phyloP scores from a whole-genome alignment of 441 rosid genomes.

The Kokia cookei region DNA sequence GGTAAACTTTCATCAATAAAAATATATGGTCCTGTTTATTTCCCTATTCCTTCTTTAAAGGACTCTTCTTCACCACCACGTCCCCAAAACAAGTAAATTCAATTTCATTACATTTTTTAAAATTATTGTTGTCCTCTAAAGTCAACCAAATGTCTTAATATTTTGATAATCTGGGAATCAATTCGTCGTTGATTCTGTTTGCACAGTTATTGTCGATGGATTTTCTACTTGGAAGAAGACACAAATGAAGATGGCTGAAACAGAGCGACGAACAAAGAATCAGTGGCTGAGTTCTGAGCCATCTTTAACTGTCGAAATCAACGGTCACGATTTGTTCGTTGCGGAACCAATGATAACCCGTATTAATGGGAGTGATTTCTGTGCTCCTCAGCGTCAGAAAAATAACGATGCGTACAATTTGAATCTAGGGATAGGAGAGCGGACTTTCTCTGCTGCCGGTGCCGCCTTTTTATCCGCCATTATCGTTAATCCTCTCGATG shows the following conservation, averaged over 20 bases:
- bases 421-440: slow-evolving; percentile 54
- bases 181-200: neutral
- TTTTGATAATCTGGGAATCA: neutral
- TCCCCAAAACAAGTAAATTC: too few species aligned
- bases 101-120: too few species aligned
- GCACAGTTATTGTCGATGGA: neutral
- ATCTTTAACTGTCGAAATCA: neutral
- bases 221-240: neutral
- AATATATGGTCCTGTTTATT: too few species aligned
- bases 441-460: slow-evolving; percentile 83
- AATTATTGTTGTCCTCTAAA: neutral
- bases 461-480: slow-evolving; percentile 81
- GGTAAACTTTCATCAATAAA: neutral
- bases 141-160: neutral
- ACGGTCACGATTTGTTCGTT: slow-evolving; percentile 20
- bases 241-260: slow-evolving; percentile 17
- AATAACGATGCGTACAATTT: slow-evolving; percentile 14
- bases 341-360: slow-evolving; percentile 21
- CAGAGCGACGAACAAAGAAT: slow-evolving; percentile 12
- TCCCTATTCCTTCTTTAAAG: too few species aligned
- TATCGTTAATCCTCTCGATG: slow-evolving; percentile 54
- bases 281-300: slow-evolving; percentile 29
- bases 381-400: slow-evolving; percentile 15
- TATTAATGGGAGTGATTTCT: slow-evolving; percentile 16
- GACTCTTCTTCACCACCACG: too few species aligned